phyloP scores from a whole-genome alignment of 139 green algal genomes.

The Chlamydomonas sp. region DNA sequence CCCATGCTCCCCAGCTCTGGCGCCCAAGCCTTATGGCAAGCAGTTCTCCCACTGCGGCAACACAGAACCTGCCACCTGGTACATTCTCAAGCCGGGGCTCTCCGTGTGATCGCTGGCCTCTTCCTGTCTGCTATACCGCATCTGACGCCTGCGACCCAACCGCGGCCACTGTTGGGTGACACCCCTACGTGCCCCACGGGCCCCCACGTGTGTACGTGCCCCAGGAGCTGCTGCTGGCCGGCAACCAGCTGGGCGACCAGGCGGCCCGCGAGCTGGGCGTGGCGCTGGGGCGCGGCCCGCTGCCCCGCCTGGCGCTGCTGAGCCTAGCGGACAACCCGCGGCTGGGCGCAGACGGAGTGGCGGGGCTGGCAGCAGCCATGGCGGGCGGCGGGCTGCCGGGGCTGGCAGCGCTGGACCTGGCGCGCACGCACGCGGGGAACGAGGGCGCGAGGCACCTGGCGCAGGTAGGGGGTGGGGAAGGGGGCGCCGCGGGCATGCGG shows the following conservation, averaged over 20 bases:
- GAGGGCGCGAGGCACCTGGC: constrained; percentile 48
- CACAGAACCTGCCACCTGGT: not conserved
- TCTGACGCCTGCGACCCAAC: too few relatives aligned
- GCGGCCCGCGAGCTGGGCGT: constrained; percentile 20
- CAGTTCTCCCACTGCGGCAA: not conserved
- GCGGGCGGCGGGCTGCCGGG: not conserved
- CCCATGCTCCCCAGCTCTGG: too few relatives aligned
- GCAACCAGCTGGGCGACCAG: constrained; percentile 45
- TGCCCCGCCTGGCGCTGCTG: constrained; percentile 1
- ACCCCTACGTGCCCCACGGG: too few relatives aligned
- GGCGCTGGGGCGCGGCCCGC: not conserved
- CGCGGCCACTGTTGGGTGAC: too few relatives aligned
- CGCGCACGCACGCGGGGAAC: constrained; percentile 33
- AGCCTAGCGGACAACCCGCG: constrained; percentile 27
- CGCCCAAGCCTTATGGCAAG: too few relatives aligned
- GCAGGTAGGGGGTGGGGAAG: not conserved
- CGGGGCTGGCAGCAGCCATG: constrained; percentile 18
- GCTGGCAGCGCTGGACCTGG: constrained; percentile 43
- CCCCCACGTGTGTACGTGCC: not conserved
- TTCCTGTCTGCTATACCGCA: too few relatives aligned
- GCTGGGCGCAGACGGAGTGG: constrained; percentile 13
- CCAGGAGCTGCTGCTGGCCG: constrained; percentile 40
- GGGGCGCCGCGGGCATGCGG: not conserved
- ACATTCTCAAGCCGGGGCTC: not conserved
- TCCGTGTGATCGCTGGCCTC: too few relatives aligned